Conservation (phyloP, 1,284 basidiomycete species). For the Sanghuangporus baumii region DNA sequence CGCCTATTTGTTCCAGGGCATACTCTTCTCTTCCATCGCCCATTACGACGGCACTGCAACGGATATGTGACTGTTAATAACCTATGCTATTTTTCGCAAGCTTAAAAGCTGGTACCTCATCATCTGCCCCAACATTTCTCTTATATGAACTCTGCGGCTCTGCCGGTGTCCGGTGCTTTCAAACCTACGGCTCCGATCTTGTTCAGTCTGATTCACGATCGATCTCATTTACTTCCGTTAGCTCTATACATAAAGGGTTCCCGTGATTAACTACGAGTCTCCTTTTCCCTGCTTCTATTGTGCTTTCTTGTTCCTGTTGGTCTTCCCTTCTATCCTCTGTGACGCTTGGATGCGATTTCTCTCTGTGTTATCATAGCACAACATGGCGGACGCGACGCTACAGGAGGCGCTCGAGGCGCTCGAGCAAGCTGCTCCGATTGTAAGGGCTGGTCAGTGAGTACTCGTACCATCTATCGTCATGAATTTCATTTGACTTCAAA, state of each 20-base stretch:
- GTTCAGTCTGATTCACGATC: not conserved
- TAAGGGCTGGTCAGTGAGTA: constrained; percentile 16
- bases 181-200: constrained; percentile 1
- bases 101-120: constrained; percentile 1
- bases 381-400: constrained; percentile 6
- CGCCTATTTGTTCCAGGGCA: not conserved
- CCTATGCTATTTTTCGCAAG: constrained; percentile 4
- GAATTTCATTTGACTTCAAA: not conserved
- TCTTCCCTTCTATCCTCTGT: not conserved
- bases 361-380: not conserved
- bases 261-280: not conserved
- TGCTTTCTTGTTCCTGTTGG: not conserved
- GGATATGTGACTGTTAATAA: not conserved
- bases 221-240: not conserved
- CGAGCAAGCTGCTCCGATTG: constrained; percentile 14
- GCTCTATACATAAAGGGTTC: not conserved
- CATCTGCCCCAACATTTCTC: not conserved
- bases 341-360: not conserved
- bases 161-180: constrained; percentile 2
- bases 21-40: not conserved
- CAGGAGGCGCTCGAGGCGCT: constrained; percentile 5
- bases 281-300: not conserved
- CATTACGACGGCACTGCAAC: not conserved
- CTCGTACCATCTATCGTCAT: not conserved
- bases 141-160: constrained; percentile 3